phyloP scores from a whole-genome alignment of 2,329 filamentous ascomycete genomes.

The Xylariaceae sp. region DNA sequence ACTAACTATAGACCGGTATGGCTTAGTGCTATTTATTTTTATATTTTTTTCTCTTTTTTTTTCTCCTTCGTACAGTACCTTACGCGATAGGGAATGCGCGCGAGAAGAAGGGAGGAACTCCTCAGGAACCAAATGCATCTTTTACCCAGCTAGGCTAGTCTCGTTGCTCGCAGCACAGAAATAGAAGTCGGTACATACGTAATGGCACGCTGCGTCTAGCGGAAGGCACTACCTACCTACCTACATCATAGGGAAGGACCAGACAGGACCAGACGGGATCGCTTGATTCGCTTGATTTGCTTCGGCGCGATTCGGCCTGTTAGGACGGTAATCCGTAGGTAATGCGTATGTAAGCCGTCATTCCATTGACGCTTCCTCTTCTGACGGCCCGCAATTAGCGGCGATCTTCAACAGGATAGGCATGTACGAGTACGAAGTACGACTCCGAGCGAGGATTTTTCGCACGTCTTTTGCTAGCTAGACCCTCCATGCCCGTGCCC shows the following conservation, averaged over 20 bases:
- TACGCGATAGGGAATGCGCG: no score
- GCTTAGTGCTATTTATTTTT: no score
- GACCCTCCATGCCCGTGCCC: no score
- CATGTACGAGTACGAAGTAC: not conserved
- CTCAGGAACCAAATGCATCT: not conserved
- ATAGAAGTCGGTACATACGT: not conserved
- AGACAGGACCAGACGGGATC: not conserved
- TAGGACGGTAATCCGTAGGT: not conserved
- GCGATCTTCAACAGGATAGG: not conserved
- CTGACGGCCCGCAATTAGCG: conserved; percentile 1
- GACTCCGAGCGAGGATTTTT: no score
- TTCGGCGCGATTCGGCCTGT: conserved; percentile 1
- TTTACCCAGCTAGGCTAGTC: not conserved
- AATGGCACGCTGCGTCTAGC: no score
- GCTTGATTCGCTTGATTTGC: not conserved
- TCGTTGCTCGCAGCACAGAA: not conserved
- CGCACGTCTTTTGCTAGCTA: no score
- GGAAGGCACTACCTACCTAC: no score
- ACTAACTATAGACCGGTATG: not conserved
- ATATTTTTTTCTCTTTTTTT: no score
- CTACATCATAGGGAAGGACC: not conserved
- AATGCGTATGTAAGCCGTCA: no score
- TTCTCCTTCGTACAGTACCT: no score
- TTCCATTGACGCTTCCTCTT: not conserved
- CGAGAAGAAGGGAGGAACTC: no score